Evolutionary conservation across 306 rosid genomes (phyloP), one percentile per base, ranked within the genome.

Genomic region (Sicyos edulis): DNA sequence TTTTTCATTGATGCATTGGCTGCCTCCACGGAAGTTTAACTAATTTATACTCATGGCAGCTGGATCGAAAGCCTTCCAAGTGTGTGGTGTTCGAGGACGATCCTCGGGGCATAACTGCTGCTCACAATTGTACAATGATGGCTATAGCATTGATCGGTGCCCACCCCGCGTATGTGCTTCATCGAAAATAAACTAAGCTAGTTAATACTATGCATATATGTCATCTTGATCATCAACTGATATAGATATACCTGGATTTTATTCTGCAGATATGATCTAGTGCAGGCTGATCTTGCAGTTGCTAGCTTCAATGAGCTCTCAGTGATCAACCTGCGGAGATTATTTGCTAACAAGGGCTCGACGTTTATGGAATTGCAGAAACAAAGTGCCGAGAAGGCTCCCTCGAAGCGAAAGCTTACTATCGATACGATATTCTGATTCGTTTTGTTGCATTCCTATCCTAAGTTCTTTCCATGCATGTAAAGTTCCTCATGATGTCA

Each of bases 51-150:
- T 13, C 50, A 8, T 70, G 81, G 82, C 85, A 95, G 97, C 81
- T 95, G 78, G 97, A 95, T 71, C 88, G 96, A 68, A 95, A 91
- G 86, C 99, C 99, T 64, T 87, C 96, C 19, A 95, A 91, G 80
- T 95, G 97, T 62, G 96, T 95, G 54, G 99, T 89, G 80, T 95
- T 95, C 15, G 99, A 91, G 86, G 99, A 91, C 67, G 97, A 95
- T 72, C 97, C 99, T n/a, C 79, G 97, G 77, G 88, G 97, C 74
- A 89, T 95, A 70, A 87, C 99, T 12, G 99, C 97, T 13, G 99
- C 99, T 7, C 99, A 95, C 86, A 95, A 95, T 61, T 95, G 97
- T 68, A 91, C 97, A 21, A 95, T 95, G 99, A 95, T 95, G 97
- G 97, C 96, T 22, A 86, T 91, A 53, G 99, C 92, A 76, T 77